Conservation (phyloP, 352 stramenopile species). For the Phytophthora agathidicida region DNA sequence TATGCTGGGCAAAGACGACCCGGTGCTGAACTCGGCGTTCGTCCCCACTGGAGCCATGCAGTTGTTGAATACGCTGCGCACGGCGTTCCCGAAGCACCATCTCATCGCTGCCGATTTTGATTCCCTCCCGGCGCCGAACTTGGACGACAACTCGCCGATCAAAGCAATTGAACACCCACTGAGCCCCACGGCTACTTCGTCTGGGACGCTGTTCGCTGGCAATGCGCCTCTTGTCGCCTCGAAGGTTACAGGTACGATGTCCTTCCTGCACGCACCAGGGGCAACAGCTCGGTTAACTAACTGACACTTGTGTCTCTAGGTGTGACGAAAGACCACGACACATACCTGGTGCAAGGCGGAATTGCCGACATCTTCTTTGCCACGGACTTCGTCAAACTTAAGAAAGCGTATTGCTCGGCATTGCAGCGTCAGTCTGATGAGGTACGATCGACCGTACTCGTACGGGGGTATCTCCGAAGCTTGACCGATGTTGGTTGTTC, state of each 20-base stretch:
- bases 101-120: slow-evolving; percentile 92
- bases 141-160: slow-evolving; percentile 51
- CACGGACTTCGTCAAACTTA: slow-evolving; percentile 86
- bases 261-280: neutral
- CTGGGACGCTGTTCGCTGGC: slow-evolving; percentile 69
- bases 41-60: slow-evolving; percentile 89
- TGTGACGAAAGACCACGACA: slow-evolving; percentile 85
- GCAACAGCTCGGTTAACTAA: neutral
- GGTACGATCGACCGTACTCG: slow-evolving; percentile 18
- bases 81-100: slow-evolving; percentile 85
- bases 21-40: slow-evolving; percentile 76
- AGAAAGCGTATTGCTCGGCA: slow-evolving; percentile 80
- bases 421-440: slow-evolving; percentile 59
- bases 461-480: neutral
- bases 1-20: slow-evolving; percentile 56
- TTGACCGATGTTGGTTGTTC: neutral
- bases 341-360: slow-evolving; percentile 85
- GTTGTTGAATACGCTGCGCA: slow-evolving; percentile 80
- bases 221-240: slow-evolving; percentile 91
- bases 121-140: slow-evolving; percentile 72
- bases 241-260: slow-evolving; percentile 60
- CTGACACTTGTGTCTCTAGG: slow-evolving; percentile 33
- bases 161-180: slow-evolving; percentile 68
- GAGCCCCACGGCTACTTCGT: slow-evolving; percentile 70
- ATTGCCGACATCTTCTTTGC: slow-evolving; percentile 93